phyloP scores from a whole-genome alignment of 345 rosid genomes.

The Leavenworthia alabamica region DNA sequence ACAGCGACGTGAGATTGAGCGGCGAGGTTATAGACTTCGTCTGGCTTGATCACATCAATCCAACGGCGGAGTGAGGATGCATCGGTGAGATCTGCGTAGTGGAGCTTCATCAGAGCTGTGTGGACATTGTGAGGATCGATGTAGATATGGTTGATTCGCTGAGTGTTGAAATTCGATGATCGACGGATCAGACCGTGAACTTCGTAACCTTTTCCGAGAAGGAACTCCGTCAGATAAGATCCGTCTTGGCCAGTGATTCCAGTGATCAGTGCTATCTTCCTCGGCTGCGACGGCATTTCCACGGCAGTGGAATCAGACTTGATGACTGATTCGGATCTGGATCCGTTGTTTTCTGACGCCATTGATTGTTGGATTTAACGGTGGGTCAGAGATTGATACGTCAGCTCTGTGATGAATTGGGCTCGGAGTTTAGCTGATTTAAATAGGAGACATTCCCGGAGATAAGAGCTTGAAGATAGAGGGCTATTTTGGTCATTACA shows the following conservation, averaged over 20 bases:
- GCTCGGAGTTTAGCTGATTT: constrained; percentile 7
- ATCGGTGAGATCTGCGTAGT: constrained; percentile 71
- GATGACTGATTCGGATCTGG: constrained; percentile 26
- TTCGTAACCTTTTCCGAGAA: constrained; percentile 67
- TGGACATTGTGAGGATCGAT: constrained; percentile 78
- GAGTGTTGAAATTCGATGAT: constrained; percentile 88
- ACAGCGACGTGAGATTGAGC: constrained; percentile 94
- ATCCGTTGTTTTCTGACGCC: too few relatives aligned
- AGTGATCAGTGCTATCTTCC: constrained; percentile 58
- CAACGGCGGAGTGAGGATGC: constrained; percentile 89
- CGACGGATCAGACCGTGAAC: constrained; percentile 89
- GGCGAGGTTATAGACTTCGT: constrained; percentile 85
- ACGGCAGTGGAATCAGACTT: constrained; percentile 11
- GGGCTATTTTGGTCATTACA: not conserved
- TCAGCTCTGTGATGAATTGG: constrained; percentile 12
- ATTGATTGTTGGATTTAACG: too few relatives aligned
- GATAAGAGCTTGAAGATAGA: not conserved
- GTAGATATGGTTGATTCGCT: constrained; percentile 86
- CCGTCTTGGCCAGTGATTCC: constrained; percentile 97
- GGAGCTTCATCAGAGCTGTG: constrained; percentile 76
- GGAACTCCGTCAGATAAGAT: constrained; percentile 74
- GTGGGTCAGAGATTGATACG: constrained; percentile 7
- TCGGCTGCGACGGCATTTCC: constrained; percentile 26
- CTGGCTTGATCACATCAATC: constrained; percentile 75
- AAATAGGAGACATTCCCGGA: constrained; percentile 10